Conservation (phyloP, 257 asterid genomes). For the Ilex asprella region DNA sequence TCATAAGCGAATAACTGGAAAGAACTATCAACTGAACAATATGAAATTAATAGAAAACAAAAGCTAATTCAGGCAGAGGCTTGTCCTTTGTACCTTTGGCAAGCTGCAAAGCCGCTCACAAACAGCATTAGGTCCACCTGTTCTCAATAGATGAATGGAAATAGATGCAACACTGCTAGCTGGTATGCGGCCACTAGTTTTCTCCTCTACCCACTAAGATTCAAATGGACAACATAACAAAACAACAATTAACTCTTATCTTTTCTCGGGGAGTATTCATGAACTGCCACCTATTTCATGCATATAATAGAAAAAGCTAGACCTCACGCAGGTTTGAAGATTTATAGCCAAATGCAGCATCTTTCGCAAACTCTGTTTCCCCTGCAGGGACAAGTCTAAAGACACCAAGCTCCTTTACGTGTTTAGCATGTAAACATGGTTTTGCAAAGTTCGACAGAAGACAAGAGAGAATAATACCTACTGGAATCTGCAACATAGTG, state of each 20-base stretch:
- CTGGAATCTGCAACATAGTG: conserved; percentile 95
- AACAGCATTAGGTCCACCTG: conserved; percentile 95
- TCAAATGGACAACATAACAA: conserved; percentile 16
- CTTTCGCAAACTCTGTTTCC: conserved; percentile 96
- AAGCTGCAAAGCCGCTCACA: conserved; percentile 79
- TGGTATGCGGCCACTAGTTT: conserved; percentile 68
- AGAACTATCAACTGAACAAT: too few species aligned
- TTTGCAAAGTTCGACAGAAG: background rate
- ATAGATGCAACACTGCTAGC: conserved; percentile 67
- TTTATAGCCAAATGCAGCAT: conserved; percentile 89
- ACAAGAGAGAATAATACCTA: conserved; percentile 36
- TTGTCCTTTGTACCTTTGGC: conserved; percentile 55
- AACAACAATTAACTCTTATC: conserved; percentile 9
- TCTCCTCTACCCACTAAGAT: conserved; percentile 96
- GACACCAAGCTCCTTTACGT: conserved; percentile 14
- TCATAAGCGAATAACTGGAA: too few species aligned
- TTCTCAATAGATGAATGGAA: conserved; percentile 74
- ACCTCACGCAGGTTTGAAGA: conserved; percentile 97
- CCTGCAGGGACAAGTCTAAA: conserved; percentile 92
- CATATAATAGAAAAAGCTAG: conserved; percentile 6
- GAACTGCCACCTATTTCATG: conserved; percentile 7
- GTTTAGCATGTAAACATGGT: conserved; percentile 4
- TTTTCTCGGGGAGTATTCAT: background rate
- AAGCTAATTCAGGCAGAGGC: background rate
- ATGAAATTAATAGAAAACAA: too few species aligned